A percentile compares a stretch with the other conserved stretches of the same genome.
Evolutionary conservation across 2,329 filamentous ascomycete species (phyloP).

Genomic region (Xylaria sp.): DNA sequence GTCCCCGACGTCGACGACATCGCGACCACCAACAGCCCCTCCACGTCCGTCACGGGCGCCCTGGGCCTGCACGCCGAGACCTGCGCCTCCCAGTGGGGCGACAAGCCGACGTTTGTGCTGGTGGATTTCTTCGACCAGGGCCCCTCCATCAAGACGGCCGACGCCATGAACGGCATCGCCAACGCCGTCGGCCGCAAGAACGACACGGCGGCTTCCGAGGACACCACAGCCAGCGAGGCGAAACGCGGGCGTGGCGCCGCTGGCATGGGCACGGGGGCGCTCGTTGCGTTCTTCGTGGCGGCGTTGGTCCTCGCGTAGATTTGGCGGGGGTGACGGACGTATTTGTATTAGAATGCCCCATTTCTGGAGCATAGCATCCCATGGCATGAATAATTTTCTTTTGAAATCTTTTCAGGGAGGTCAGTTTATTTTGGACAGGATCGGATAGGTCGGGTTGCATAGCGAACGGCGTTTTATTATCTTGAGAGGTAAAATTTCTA

Average conservation of each 20-base stretch:
- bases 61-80: slow-evolving; percentile 63
- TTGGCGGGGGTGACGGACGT: background rate
- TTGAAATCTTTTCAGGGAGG: background rate
- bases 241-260: slow-evolving; percentile 20
- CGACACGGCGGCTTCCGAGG: slow-evolving; percentile 23
- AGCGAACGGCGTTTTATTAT: slow-evolving; percentile 41
- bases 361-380: too few relatives aligned
- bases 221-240: slow-evolving; percentile 13
- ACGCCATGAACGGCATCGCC: slow-evolving; percentile 70
- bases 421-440: background rate
- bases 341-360: background rate
- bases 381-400: background rate
- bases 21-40: slow-evolving; percentile 71
- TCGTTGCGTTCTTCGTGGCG: slow-evolving; percentile 57
- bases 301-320: slow-evolving; percentile 53
- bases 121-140: slow-evolving; percentile 84
- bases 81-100: slow-evolving; percentile 69
- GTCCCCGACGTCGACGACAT: slow-evolving; percentile 71
- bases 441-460: slow-evolving; percentile 26
- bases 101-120: slow-evolving; percentile 75
- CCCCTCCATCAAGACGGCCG: slow-evolving; percentile 74
- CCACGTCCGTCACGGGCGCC: slow-evolving; percentile 62
- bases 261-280: slow-evolving; percentile 49
- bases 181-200: slow-evolving; percentile 51
- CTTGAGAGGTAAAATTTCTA: background rate